Evolutionary conservation across 306 rosid species (phyloP).

Genomic region (Abrus pulchellus): DNA sequence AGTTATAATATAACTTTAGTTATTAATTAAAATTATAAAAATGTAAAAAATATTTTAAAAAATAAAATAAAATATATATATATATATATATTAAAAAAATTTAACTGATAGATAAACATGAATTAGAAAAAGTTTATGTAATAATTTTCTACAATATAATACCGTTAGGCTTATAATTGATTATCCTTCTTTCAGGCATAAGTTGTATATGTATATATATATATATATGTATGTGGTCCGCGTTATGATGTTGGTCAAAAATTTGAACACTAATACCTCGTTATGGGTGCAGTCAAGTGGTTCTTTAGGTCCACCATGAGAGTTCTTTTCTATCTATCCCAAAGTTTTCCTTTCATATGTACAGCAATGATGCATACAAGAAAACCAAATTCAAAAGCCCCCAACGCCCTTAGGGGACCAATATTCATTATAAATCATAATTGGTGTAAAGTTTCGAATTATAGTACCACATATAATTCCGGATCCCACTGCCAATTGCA

Average conservation of each 20-base stretch:
- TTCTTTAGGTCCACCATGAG: slow-evolving; percentile 54
- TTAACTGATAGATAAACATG: no score
- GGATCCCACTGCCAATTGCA: slow-evolving; percentile 36
- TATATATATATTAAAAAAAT: no score
- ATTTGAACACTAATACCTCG: slow-evolving; percentile 62
- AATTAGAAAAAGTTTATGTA: no score
- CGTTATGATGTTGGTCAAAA: slow-evolving; percentile 62
- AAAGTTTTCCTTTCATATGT: slow-evolving; percentile 52
- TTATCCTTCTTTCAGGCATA: background rate
- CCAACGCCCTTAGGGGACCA: background rate
- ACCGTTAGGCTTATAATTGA: background rate
- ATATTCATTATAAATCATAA: slow-evolving; percentile 14
- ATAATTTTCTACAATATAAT: background rate
- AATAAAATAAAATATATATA: no score
- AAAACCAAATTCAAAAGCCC: slow-evolving; percentile 31
- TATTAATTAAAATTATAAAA: no score
- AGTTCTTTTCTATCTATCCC: slow-evolving; percentile 42
- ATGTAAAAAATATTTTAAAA: no score
- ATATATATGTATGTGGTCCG: slow-evolving; percentile 56
- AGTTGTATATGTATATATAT: background rate
- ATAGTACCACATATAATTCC: slow-evolving; percentile 41
- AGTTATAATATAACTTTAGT: no score
- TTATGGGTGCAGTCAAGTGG: slow-evolving; percentile 67
- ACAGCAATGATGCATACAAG: slow-evolving; percentile 51
- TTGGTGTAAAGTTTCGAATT: slow-evolving; percentile 23